phyloP scores from a whole-genome alignment of 2,329 filamentous ascomycete species.

The Anisogramma anomala region DNA sequence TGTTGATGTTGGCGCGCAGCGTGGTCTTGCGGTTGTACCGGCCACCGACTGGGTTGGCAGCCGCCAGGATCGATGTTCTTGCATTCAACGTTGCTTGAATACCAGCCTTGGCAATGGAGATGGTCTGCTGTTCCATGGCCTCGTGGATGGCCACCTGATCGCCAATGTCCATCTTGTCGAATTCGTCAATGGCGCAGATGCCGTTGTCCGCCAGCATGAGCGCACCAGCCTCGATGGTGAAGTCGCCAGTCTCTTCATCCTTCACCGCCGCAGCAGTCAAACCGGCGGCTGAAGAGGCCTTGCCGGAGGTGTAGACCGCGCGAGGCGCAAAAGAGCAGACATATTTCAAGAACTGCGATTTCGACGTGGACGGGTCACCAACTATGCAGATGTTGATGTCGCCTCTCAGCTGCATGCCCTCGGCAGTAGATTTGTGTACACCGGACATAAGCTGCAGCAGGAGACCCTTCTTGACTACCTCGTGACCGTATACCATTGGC shows the following conservation, averaged over 20 bases:
- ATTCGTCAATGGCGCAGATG: slow-evolving; percentile 96
- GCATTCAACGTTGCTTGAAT: slow-evolving; percentile 97
- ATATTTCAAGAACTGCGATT: slow-evolving; percentile 97
- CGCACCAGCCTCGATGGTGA: slow-evolving; percentile 95
- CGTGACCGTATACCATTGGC: slow-evolving; percentile 94
- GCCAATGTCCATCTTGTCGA: slow-evolving; percentile 97
- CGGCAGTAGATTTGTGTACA: slow-evolving; percentile 79
- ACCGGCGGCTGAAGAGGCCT: slow-evolving; percentile 94
- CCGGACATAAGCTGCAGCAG: slow-evolving; percentile 93
- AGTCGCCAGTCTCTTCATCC: slow-evolving; percentile 96
- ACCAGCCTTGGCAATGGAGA: slow-evolving; percentile 95
- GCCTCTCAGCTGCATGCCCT: slow-evolving; percentile 90
- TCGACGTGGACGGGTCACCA: slow-evolving; percentile 91
- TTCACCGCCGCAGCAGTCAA: slow-evolving; percentile 94
- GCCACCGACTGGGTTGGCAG: slow-evolving; percentile 89
- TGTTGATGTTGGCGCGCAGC: slow-evolving; percentile 90
- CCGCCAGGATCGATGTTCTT: slow-evolving; percentile 86
- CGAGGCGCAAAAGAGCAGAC: slow-evolving; percentile 94
- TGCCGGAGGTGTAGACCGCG: slow-evolving; percentile 94
- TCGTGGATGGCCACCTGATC: slow-evolving; percentile 99
- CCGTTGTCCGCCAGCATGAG: slow-evolving; percentile 96
- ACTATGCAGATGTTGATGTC: slow-evolving; percentile 99
- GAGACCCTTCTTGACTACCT: slow-evolving; percentile 94
- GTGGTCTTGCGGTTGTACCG: slow-evolving; percentile 97
- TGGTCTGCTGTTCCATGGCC: slow-evolving; percentile 99